These are phyloP conservation scores for Neonectria sp. DNA, from an alignment of 2,329 filamentous ascomycete species.

Conservation along the genomic window DNA sequence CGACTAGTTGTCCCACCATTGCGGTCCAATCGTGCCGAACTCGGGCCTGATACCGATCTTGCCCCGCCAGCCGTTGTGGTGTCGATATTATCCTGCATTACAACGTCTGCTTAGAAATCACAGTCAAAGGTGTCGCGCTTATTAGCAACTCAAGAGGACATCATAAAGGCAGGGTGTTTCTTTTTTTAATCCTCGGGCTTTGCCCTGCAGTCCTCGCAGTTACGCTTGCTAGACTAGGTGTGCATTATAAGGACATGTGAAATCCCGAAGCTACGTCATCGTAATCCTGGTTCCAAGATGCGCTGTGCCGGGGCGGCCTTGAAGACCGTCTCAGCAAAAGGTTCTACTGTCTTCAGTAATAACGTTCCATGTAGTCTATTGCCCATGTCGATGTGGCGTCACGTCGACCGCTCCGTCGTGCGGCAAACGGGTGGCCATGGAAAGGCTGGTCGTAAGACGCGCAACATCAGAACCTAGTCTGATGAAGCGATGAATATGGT, in stretches of 20 bases:
- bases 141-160: constrained; percentile 8
- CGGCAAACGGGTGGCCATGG: background rate
- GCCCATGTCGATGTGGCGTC: too few species aligned
- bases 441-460: background rate
- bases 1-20: constrained; percentile 2
- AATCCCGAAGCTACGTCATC: background rate
- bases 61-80: constrained; percentile 23
- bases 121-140: background rate
- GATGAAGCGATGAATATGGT: background rate
- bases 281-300: background rate
- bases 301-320: background rate
- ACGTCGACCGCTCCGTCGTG: background rate
- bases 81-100: background rate
- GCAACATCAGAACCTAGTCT: background rate
- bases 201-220: background rate
- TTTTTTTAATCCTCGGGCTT: background rate
- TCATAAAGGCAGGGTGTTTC: background rate
- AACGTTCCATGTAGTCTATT: background rate
- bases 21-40: constrained; percentile 4
- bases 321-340: too few species aligned
- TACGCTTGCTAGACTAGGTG: too few species aligned
- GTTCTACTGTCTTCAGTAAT: background rate
- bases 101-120: constrained; percentile 32
- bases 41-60: constrained; percentile 1
- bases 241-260: too few species aligned